Evolutionary conservation across 371 early-diverging fungal species (phyloP).

Genomic region (Mortierella sp.): DNA sequence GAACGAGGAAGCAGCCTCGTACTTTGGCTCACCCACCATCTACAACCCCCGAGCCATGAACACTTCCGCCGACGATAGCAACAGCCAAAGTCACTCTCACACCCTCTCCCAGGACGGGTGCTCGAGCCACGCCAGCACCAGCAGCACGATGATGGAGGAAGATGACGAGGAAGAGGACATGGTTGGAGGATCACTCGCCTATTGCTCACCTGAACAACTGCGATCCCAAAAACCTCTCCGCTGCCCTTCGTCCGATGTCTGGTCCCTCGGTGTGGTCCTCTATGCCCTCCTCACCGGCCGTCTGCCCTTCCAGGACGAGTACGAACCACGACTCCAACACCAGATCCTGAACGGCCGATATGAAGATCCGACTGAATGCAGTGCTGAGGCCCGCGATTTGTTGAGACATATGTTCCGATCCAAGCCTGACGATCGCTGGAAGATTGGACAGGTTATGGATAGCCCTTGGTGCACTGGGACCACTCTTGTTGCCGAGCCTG

Average conservation of each 20-base stretch:
- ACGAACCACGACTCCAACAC: slow-evolving; percentile 77
- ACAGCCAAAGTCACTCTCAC: not conserved
- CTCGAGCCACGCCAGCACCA: not conserved
- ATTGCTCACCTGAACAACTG: slow-evolving; percentile 84
- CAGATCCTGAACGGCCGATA: slow-evolving; percentile 73
- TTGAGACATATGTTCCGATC: slow-evolving; percentile 40
- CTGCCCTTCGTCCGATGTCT: slow-evolving; percentile 79
- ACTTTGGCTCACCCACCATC: slow-evolving; percentile 29
- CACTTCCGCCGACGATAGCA: slow-evolving; percentile 5
- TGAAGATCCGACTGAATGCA: slow-evolving; percentile 54
- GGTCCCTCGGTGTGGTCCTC: slow-evolving; percentile 87
- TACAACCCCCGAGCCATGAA: slow-evolving; percentile 27
- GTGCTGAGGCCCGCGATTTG: slow-evolving; percentile 33
- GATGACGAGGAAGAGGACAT: slow-evolving; percentile 32
- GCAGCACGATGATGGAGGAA: not conserved
- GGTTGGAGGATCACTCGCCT: slow-evolving; percentile 81
- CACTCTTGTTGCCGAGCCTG: not conserved
- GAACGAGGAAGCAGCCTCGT: slow-evolving; percentile 39
- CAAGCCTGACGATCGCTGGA: slow-evolving; percentile 50
- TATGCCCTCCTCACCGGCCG: slow-evolving; percentile 79
- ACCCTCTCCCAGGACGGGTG: not conserved
- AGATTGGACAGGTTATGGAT: slow-evolving; percentile 41
- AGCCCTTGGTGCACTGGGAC: slow-evolving; percentile 43
- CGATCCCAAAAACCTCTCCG: slow-evolving; percentile 55
- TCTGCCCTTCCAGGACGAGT: slow-evolving; percentile 85